A percentile compares a stretch with the other conserved stretches of the same genome.
phyloP scores from a whole-genome alignment of 2,329 filamentous ascomycete genomes.

The Tolypocladium ophioglossoides region DNA sequence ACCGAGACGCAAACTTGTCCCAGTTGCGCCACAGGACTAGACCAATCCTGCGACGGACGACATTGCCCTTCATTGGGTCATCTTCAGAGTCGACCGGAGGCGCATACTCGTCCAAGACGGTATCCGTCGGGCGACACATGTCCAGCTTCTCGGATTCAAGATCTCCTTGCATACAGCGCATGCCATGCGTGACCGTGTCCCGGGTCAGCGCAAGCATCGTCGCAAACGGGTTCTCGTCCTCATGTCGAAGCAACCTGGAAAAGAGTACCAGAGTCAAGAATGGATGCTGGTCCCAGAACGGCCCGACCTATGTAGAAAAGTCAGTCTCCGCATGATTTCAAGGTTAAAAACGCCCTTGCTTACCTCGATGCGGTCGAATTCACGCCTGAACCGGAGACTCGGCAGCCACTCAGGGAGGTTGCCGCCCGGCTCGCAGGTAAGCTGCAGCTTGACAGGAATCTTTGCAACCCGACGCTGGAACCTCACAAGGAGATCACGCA shows the following conservation, averaged over 20 bases:
- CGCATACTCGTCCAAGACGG: conserved; percentile 9
- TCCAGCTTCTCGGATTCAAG: conserved; percentile 3
- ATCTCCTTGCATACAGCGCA: neutral
- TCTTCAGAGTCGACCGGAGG: conserved; percentile 4
- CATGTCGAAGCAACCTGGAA: conserved; percentile 9
- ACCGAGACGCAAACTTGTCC: conserved; percentile 12
- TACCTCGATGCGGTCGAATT: conserved; percentile 10
- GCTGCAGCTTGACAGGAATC: neutral
- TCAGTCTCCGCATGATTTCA: neutral
- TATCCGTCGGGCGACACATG: neutral
- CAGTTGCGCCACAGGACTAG: conserved; percentile 14
- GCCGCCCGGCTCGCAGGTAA: neutral
- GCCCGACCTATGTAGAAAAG: conserved; percentile 7
- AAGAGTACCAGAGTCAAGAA: conserved; percentile 2
- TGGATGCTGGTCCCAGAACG: conserved; percentile 7
- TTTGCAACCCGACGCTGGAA: conserved; percentile 9
- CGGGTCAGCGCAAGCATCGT: conserved; percentile 10
- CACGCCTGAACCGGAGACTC: neutral
- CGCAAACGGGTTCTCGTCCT: conserved; percentile 14
- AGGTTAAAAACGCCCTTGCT: neutral
- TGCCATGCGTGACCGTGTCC: conserved; percentile 1
- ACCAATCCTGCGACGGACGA: conserved; percentile 9
- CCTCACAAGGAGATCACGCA: conserved; percentile 8
- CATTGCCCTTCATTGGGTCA: neutral
- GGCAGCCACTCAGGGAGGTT: neutral